Percentiles rank a stretch among this genome's conserved stretches.
Conservation (phyloP, 1,284 basidiomycete genomes). For the Austroboletus novae-zelandiae region DNA sequence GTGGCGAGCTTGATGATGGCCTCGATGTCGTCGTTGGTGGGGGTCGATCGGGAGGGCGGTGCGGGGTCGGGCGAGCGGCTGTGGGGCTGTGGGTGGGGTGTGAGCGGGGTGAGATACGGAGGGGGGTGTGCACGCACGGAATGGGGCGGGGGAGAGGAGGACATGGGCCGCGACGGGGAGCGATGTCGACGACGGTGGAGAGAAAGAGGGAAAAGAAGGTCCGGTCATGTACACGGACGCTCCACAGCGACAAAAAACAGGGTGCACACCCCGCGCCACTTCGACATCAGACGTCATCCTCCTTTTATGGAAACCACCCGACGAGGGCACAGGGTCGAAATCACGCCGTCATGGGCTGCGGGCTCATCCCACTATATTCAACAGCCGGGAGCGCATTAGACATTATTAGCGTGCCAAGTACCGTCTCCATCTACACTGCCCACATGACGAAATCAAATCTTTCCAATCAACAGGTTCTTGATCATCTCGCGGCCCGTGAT, state of each 20-base stretch:
- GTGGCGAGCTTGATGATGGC: slow-evolving; percentile 79
- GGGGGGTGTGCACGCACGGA: slow-evolving; percentile 17
- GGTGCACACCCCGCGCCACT: slow-evolving; percentile 32
- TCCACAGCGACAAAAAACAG: slow-evolving; percentile 37
- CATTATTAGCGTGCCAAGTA: too few species aligned
- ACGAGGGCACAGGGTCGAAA: too few species aligned
- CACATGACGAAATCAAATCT: slow-evolving; percentile 57
- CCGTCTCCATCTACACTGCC: background rate
- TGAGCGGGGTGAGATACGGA: background rate
- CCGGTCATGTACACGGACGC: slow-evolving; percentile 31
- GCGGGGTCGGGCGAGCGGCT: slow-evolving; percentile 6
- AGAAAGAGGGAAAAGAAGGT: slow-evolving; percentile 8
- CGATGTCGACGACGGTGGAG: slow-evolving; percentile 4
- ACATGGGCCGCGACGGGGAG: background rate
- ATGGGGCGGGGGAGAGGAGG: slow-evolving; percentile 5
- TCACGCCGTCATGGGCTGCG: too few species aligned
- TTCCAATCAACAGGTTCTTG: slow-evolving; percentile 79
- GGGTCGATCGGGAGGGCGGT: slow-evolving; percentile 32
- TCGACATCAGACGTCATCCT: slow-evolving; percentile 33
- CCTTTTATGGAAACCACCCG: slow-evolving; percentile 9
- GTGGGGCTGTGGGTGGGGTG: background rate
- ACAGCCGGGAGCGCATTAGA: too few species aligned
- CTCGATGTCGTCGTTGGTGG: slow-evolving; percentile 76
- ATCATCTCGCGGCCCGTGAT: slow-evolving; percentile 85
- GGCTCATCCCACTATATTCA: too few species aligned